Percentiles rank a stretch among this genome's conserved stretches.
These are phyloP conservation scores for Acacia crassicarpa DNA, from an alignment of 306 rosid species.

Conservation along the genomic window DNA sequence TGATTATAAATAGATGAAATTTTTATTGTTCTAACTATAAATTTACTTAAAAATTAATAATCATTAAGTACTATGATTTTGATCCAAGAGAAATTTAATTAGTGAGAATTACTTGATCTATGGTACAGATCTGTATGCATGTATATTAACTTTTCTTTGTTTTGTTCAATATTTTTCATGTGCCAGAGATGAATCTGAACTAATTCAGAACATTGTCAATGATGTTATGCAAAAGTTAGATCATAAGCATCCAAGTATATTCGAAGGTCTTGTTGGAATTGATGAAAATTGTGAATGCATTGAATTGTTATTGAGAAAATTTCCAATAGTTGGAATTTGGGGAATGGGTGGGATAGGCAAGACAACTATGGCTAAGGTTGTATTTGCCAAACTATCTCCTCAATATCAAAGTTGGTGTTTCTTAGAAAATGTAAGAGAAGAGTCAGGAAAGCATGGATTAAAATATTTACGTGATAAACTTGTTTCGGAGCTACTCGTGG, in stretches of 20 bases:
- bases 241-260: not conserved
- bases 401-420: constrained; percentile 22
- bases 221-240: constrained; percentile 10
- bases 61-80: no score
- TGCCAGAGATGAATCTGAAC: not conserved
- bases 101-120: no score
- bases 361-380: constrained; percentile 22
- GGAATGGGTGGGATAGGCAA: constrained; percentile 40
- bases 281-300: not conserved
- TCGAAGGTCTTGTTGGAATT: constrained; percentile 8
- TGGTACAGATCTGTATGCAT: no score
- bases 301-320: not conserved
- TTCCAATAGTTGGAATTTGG: constrained; percentile 33
- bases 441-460: not conserved
- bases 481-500: not conserved
- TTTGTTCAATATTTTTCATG: not conserved
- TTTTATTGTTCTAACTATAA: no score
- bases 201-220: constrained; percentile 15
- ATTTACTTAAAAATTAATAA: no score
- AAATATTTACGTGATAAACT: not conserved
- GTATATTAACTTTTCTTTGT: no score
- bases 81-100: no score
- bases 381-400: not conserved
- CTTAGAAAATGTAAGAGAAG: constrained; percentile 10
- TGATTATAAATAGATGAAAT: no score